These are phyloP conservation scores for Russula virescens DNA, from an alignment of 768 basidiomycete species.

Conservation along the genomic window DNA sequence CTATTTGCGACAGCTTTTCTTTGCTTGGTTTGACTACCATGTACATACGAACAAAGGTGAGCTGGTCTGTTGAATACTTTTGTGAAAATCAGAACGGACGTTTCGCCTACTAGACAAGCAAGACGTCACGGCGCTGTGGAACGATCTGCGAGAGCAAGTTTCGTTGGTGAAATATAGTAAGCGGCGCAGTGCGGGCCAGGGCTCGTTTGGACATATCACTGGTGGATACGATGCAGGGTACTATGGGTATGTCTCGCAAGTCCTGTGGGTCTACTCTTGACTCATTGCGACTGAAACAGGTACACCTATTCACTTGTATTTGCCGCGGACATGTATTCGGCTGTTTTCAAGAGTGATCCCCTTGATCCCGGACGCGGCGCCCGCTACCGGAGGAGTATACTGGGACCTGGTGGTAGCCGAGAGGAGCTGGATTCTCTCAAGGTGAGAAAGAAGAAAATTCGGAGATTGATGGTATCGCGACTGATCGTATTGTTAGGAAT, in stretches of 20 bases:
- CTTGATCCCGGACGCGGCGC: conserved; percentile 61
- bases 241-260: conserved; percentile 47
- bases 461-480: no score
- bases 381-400: conserved; percentile 69
- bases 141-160: conserved; percentile 58
- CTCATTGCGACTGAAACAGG: conserved; percentile 22
- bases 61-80: not conserved
- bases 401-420: conserved; percentile 66
- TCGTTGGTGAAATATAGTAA: conserved; percentile 62
- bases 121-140: conserved; percentile 81
- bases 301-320: conserved; percentile 68
- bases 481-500: conserved; percentile 9
- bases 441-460: conserved; percentile 36
- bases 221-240: conserved; percentile 70
- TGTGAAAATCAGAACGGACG: not conserved
- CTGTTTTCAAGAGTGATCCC: conserved; percentile 81
- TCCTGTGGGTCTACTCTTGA: not conserved
- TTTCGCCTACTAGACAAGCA: conserved; percentile 41
- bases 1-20: conserved; percentile 81
- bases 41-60: conserved; percentile 65
- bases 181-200: conserved; percentile 64
- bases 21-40: conserved; percentile 71
- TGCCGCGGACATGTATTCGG: conserved; percentile 55
- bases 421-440: conserved; percentile 78
- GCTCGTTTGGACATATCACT: conserved; percentile 69